These are phyloP conservation scores for Chaetothyriales sp. DNA, from an alignment of 2,329 filamentous ascomycete species.

Conservation along the genomic window DNA sequence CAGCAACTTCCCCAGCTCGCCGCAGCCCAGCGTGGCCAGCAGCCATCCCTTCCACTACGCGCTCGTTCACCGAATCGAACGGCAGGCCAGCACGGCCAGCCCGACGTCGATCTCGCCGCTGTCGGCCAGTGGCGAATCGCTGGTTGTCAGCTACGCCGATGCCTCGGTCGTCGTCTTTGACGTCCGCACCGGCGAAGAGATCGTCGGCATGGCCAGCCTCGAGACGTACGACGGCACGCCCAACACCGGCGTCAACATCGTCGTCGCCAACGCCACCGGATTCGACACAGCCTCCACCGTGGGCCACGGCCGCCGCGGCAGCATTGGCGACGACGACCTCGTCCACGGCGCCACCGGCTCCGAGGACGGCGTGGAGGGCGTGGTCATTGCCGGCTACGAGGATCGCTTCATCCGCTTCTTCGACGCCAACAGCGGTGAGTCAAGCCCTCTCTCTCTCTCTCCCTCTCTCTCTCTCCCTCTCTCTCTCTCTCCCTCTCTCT, in stretches of 20 bases:
- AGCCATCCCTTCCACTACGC: slow-evolving; percentile 78
- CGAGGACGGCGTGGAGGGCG: slow-evolving; percentile 72
- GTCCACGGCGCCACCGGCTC: slow-evolving; percentile 63
- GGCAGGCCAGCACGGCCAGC: slow-evolving; percentile 54
- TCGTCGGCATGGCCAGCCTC: slow-evolving; percentile 80
- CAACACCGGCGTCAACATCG: slow-evolving; percentile 73
- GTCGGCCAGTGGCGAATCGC: slow-evolving; percentile 68
- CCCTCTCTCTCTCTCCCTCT: slow-evolving; percentile 4
- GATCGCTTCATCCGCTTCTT: slow-evolving; percentile 94
- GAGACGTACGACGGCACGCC: slow-evolving; percentile 86
- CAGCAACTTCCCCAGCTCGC: slow-evolving; percentile 77
- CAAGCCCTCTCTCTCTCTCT: slow-evolving; percentile 4
- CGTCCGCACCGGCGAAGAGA: slow-evolving; percentile 78
- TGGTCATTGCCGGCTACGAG: slow-evolving; percentile 92
- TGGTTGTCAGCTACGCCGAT: slow-evolving; percentile 86
- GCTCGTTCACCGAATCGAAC: slow-evolving; percentile 71
- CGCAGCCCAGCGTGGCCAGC: slow-evolving; percentile 75
- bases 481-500: slow-evolving; percentile 9
- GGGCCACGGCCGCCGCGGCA: slow-evolving; percentile 50
- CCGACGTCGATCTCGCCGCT: slow-evolving; percentile 89
- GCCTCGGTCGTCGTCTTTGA: slow-evolving; percentile 85
- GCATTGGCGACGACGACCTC: slow-evolving; percentile 58
- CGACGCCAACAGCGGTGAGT: slow-evolving; percentile 88
- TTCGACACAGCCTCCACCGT: slow-evolving; percentile 52
- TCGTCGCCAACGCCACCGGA: slow-evolving; percentile 74